Percentiles rank a stretch among this genome's conserved stretches.
Conservation (phyloP, 345 rosid genomes). For the Orychophragmus violaceus region DNA sequence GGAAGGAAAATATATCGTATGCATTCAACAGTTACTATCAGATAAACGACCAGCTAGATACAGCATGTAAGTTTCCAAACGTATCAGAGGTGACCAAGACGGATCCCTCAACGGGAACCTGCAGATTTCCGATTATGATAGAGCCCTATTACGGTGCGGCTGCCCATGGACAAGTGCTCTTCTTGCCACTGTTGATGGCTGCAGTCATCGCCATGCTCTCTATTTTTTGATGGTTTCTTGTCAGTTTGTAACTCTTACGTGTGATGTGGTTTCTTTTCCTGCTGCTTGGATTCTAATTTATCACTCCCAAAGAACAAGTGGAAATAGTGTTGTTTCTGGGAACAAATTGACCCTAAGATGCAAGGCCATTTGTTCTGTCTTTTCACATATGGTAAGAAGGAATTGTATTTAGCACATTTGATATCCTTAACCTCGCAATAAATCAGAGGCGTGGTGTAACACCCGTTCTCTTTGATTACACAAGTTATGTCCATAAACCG, state of each 20-base stretch:
- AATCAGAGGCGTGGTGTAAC: too few relatives aligned
- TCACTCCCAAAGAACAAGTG: not conserved
- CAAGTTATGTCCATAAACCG: too few relatives aligned
- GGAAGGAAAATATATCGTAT: conserved; percentile 59
- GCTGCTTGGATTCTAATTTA: conserved; percentile 1
- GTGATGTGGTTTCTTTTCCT: not conserved
- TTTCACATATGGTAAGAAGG: too few relatives aligned
- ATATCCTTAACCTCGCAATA: not conserved
- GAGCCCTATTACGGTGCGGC: conserved; percentile 65
- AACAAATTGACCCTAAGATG: not conserved
- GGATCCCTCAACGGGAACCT: conserved; percentile 53
- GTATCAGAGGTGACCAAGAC: conserved; percentile 48
- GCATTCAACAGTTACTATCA: conserved; percentile 94
- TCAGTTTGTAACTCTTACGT: conserved; percentile 18
- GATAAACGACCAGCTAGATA: conserved; percentile 61
- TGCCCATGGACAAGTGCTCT: not conserved
- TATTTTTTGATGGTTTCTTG: conserved; percentile 21
- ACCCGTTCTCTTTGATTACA: too few relatives aligned
- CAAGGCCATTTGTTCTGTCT: too few relatives aligned
- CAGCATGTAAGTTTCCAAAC: conserved; percentile 75
- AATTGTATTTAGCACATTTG: not conserved
- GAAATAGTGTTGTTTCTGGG: conserved; percentile 9
- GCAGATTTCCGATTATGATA: conserved; percentile 65
- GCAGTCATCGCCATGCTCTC: not conserved
- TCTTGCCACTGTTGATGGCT: conserved; percentile 12